A percentile compares a stretch with the other conserved stretches of the same genome.
These are phyloP conservation scores for Huiozyma naganishii DNA, from an alignment of 805 yeast genomes.

Conservation along the genomic window DNA sequence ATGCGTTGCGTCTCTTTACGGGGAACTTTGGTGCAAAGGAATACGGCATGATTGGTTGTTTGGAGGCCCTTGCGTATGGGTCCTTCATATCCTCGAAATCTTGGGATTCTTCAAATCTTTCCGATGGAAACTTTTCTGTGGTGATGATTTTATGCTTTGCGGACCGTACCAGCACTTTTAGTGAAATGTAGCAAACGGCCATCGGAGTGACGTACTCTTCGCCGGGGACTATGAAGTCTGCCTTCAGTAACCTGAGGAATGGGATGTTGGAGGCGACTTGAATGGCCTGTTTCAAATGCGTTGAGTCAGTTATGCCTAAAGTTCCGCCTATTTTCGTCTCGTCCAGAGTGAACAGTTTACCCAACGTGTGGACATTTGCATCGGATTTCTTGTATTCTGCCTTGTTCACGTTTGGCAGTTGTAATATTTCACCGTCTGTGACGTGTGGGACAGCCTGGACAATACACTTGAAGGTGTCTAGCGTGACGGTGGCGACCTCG, in stretches of 20 bases:
- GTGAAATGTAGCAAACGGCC: constrained; percentile 60
- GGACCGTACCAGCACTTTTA: constrained; percentile 69
- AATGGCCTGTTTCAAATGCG: constrained; percentile 38
- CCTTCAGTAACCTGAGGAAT: constrained; percentile 49
- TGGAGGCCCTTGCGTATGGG: constrained; percentile 54
- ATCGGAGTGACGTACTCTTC: constrained; percentile 60
- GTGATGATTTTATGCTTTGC: constrained; percentile 51
- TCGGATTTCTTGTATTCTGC: constrained; percentile 27
- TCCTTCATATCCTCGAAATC: constrained; percentile 57
- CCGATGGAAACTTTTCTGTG: constrained; percentile 28
- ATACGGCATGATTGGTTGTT: constrained; percentile 61
- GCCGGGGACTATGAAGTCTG: constrained; percentile 80
- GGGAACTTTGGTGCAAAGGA: constrained; percentile 75
- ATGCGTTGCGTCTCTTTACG: constrained; percentile 34
- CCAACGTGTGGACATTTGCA: constrained; percentile 43
- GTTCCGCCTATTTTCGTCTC: constrained; percentile 43
- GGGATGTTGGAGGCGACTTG: constrained; percentile 59
- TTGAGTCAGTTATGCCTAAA: constrained; percentile 41
- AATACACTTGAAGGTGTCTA: constrained; percentile 59
- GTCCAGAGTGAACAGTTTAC: constrained; percentile 55
- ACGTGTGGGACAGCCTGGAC: constrained; percentile 61
- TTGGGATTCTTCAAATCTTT: constrained; percentile 40
- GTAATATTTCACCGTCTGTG: constrained; percentile 55
- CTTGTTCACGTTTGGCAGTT: constrained; percentile 63
- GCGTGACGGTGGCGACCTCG: constrained; percentile 48